Percentiles rank a stretch among this genome's conserved stretches.
These are phyloP conservation scores for Solanum lycopersicoides DNA, from an alignment of 257 asterid genomes.

Conservation along the genomic window DNA sequence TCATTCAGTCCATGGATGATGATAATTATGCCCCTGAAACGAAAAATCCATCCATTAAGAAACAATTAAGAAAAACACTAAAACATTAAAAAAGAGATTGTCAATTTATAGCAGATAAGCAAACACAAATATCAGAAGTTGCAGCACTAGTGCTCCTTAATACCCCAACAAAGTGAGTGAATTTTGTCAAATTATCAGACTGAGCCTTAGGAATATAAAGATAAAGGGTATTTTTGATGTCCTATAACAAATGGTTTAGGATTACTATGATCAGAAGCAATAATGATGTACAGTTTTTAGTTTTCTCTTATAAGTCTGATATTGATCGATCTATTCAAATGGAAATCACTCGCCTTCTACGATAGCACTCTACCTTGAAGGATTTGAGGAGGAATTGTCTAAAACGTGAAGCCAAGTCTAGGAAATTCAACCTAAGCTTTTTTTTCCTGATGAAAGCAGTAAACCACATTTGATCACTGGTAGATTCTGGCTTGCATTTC, in stretches of 20 bases:
- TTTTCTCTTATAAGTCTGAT: neutral
- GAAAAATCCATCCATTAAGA: neutral
- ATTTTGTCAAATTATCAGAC: neutral
- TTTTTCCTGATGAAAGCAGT: neutral
- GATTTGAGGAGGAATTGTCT: neutral
- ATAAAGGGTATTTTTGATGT: neutral
- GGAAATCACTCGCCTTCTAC: neutral
- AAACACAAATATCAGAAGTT: conserved; percentile 3
- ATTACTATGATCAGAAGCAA: neutral
- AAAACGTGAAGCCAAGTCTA: neutral
- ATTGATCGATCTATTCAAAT: neutral
- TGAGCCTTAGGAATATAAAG: neutral
- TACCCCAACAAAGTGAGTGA: conserved; percentile 1
- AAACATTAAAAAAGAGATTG: neutral
- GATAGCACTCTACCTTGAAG: neutral
- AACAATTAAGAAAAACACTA: neutral
- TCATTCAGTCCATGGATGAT: conserved; percentile 96
- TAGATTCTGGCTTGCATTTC: neutral
- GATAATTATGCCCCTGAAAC: conserved; percentile 82
- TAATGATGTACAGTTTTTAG: neutral
- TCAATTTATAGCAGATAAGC: neutral
- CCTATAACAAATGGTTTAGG: neutral
- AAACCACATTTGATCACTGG: neutral
- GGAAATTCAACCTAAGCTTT: neutral
- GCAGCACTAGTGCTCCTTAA: conserved; percentile 12